Base-by-base conservation (phyloP, 495 filamentous ascomycete species). In the Penicillium cinerascens region DNA sequence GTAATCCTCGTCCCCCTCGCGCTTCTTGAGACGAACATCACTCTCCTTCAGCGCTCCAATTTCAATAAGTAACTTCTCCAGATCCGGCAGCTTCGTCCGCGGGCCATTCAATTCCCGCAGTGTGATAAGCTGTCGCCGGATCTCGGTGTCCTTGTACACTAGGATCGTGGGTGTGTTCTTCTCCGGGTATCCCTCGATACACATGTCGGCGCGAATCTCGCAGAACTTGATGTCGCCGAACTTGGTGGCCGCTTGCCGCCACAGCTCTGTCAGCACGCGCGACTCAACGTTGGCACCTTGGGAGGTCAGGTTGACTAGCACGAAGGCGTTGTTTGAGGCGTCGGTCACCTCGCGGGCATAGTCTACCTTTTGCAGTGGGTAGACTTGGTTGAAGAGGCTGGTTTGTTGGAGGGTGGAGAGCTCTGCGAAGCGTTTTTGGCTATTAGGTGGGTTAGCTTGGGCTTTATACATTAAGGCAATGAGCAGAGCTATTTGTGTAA, bases 201-300 rank as follows among this genome's bases (percentile, higher is more conserved):
- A 96, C 81, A 95, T 85, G 63, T 91, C 86, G 2, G 83, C 93
- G 58, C 84, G 79, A 41, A 99, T 97, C 71, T 99, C 90, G 66
- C 92, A 97, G 74, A 99, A 99, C 71, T 99, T 99, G 64, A 97
- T 70, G 51, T 99, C 91, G 25, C 89, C 89, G 62, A 86, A 97
- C 62, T 89, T 89, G 49, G 67, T 69, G 15, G 93, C 93, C 52
- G 91, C 73, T 62, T 88, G 81, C 18, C 87, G 77, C 92, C 93
- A 99, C n/a, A 97, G 74, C 61, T 93, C 84, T 13, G 86, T 85
- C 58, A 97, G 65, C 2, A 95, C 70, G 27, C 87, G 80, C 2
- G 90, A 95, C 71, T 97, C 90, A 29, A 84, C 77, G 63, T 97
- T 96, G 49, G 79, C 87, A 37, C 86, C 81, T 3, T 86, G 81